Percentiles rank a stretch among this genome's conserved stretches.
These are phyloP conservation scores for Amylocarpus encephaloides DNA, from an alignment of 2,329 filamentous ascomycete genomes.

Conservation along the genomic window DNA sequence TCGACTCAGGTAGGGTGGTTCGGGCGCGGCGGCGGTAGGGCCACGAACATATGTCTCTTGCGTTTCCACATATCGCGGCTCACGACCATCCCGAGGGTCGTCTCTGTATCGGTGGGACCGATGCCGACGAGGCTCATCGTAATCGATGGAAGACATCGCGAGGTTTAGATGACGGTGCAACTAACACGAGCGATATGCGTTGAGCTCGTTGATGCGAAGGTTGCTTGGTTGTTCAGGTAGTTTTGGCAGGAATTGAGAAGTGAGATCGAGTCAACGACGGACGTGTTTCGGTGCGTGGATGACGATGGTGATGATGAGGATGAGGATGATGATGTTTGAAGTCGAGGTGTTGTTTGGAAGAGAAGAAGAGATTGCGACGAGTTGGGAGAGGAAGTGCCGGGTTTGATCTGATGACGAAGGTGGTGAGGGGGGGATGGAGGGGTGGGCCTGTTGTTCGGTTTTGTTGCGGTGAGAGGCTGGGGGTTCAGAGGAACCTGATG, in stretches of 20 bases:
- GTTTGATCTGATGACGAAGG: slow-evolving; percentile 4
- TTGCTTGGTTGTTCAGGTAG: not conserved
- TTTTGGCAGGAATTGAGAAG: not conserved
- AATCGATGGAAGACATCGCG: slow-evolving; percentile 26
- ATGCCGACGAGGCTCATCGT: slow-evolving; percentile 25
- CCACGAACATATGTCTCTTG: slow-evolving; percentile 31
- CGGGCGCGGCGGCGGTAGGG: slow-evolving; percentile 19
- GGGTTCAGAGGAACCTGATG: not conserved
- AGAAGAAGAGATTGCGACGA: not conserved
- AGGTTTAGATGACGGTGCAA: not conserved
- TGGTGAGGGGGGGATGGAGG: not conserved
- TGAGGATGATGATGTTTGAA: no score
- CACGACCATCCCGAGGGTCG: slow-evolving; percentile 33
- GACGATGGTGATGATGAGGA: no score
- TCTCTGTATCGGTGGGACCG: slow-evolving; percentile 25
- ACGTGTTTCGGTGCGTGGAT: no score
- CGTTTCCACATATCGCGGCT: slow-evolving; percentile 47
- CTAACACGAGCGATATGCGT: not conserved
- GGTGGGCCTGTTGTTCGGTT: not conserved
- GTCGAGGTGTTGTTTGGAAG: not conserved
- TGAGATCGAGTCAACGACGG: no score
- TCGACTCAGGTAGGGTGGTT: slow-evolving; percentile 31
- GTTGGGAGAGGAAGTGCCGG: not conserved
- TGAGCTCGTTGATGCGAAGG: not conserved
- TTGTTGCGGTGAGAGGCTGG: slow-evolving; percentile 4